These are phyloP conservation scores for Botrytis pseudocinerea DNA, from an alignment of 2,329 filamentous ascomycete species.

Conservation along the genomic window DNA sequence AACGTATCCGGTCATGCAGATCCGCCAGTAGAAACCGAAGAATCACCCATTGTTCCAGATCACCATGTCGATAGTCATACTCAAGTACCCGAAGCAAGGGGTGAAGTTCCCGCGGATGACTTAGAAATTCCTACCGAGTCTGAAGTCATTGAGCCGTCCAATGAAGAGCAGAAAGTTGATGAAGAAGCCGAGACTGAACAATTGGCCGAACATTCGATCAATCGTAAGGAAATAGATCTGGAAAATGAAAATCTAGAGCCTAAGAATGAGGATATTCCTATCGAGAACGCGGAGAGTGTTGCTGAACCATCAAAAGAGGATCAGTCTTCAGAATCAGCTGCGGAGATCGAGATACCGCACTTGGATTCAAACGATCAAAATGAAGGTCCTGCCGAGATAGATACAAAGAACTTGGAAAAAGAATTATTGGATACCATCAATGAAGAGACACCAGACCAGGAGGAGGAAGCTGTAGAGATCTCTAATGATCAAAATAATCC, in stretches of 20 bases:
- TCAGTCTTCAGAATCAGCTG: neutral
- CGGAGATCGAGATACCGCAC: neutral
- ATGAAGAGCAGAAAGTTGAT: neutral
- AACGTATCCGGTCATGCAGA: rapidly evolving
- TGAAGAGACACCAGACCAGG: neutral
- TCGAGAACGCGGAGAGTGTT: neutral
- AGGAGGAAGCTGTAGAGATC: neutral
- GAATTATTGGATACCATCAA: neutral
- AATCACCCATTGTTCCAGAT: neutral
- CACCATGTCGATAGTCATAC: neutral
- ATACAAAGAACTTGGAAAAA: neutral
- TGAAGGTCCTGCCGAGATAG: neutral
- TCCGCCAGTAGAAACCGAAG: neutral
- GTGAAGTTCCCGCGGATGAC: too few species aligned
- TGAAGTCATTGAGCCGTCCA: neutral
- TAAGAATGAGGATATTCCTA: neutral
- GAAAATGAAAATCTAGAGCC: neutral
- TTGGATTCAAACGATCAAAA: neutral
- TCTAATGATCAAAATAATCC: neutral
- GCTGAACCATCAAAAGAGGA: neutral
- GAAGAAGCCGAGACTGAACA: neutral
- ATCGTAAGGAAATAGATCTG: neutral
- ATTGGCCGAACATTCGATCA: neutral
- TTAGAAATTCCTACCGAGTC: neutral
- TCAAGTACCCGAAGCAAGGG: neutral